phyloP scores from a whole-genome alignment of 345 rosid species.

The Turnera subulata region DNA sequence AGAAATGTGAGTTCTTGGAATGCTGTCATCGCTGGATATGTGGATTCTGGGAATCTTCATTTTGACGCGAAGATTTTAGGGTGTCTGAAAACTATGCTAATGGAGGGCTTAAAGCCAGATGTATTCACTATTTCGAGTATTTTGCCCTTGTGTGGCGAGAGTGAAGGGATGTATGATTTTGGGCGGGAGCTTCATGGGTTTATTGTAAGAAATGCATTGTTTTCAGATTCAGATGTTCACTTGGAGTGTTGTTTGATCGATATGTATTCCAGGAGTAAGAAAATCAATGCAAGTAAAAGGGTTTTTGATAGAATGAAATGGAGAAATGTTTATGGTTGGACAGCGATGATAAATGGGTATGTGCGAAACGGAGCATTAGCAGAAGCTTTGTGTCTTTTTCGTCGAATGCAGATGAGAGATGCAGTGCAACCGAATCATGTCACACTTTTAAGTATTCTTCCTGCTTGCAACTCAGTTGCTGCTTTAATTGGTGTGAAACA shows the following conservation, averaged over 20 bases:
- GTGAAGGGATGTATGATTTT: slow-evolving; percentile 17
- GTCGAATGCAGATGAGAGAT: slow-evolving; percentile 44
- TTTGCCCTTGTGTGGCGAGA: slow-evolving; percentile 38
- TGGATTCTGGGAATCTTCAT: slow-evolving; percentile 4
- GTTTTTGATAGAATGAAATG: slow-evolving; percentile 39
- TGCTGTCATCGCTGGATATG: slow-evolving; percentile 6
- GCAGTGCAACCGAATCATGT: slow-evolving; percentile 49
- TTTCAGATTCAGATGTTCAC: slow-evolving; percentile 36
- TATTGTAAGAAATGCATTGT: slow-evolving; percentile 36
- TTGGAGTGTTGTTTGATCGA: slow-evolving; percentile 61
- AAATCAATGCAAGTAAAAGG: slow-evolving; percentile 26
- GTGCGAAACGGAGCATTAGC: slow-evolving; percentile 39
- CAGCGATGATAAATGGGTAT: slow-evolving; percentile 62
- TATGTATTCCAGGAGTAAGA: slow-evolving; percentile 46
- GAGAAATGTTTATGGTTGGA: slow-evolving; percentile 58
- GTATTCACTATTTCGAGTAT: slow-evolving; percentile 53
- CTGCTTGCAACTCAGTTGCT: slow-evolving; percentile 44
- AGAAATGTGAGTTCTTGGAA: slow-evolving; percentile 13
- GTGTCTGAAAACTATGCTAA: slow-evolving; percentile 1
- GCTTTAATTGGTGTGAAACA: slow-evolving; percentile 48
- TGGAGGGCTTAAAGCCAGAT: slow-evolving; percentile 46
- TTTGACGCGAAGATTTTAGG: not conserved
- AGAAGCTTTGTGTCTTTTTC: slow-evolving; percentile 48
- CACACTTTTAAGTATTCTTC: slow-evolving; percentile 58
- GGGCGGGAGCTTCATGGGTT: slow-evolving; percentile 67